A percentile compares a stretch with the other conserved stretches of the same genome.
Conservation (phyloP, 371 early-diverging fungal genomes). For the Parasitella parasitica region DNA sequence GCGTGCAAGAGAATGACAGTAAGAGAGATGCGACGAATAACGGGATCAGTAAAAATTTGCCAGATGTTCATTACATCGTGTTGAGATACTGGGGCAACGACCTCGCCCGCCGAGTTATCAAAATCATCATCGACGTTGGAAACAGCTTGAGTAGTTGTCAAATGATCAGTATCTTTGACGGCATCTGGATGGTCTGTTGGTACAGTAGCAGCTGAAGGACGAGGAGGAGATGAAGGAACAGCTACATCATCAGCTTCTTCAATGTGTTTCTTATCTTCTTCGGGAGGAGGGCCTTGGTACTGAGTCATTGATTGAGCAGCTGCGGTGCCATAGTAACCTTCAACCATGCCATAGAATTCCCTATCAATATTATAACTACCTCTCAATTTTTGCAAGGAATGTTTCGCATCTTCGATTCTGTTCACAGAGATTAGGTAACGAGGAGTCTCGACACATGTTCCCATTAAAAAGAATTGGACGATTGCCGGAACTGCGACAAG, state of each 20-base stretch:
- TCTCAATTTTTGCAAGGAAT: slow-evolving; percentile 54
- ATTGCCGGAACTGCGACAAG: slow-evolving; percentile 69
- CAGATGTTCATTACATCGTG: slow-evolving; percentile 23
- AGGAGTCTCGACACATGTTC: slow-evolving; percentile 65
- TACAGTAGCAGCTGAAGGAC: neutral
- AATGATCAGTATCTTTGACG: neutral
- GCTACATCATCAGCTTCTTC: neutral
- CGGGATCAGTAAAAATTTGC: slow-evolving; percentile 46
- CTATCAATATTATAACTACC: slow-evolving; percentile 3
- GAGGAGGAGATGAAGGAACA: neutral
- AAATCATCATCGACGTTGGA: neutral
- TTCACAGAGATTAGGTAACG: slow-evolving; percentile 53
- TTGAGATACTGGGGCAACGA: neutral
- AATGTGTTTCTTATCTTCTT: neutral
- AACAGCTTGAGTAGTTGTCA: neutral
- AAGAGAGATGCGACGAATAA: slow-evolving; percentile 57
- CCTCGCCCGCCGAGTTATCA: neutral
- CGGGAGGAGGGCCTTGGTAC: neutral
- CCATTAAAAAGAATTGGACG: slow-evolving; percentile 65
- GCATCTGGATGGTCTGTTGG: neutral
- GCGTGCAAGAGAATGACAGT: slow-evolving; percentile 47
- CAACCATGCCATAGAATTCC: slow-evolving; percentile 9
- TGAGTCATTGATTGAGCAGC: neutral
- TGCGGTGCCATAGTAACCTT: neutral
- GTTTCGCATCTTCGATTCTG: slow-evolving; percentile 54